Base-by-base conservation (phyloP, 2,329 filamentous ascomycete species). In the Nakataea oryzae region DNA sequence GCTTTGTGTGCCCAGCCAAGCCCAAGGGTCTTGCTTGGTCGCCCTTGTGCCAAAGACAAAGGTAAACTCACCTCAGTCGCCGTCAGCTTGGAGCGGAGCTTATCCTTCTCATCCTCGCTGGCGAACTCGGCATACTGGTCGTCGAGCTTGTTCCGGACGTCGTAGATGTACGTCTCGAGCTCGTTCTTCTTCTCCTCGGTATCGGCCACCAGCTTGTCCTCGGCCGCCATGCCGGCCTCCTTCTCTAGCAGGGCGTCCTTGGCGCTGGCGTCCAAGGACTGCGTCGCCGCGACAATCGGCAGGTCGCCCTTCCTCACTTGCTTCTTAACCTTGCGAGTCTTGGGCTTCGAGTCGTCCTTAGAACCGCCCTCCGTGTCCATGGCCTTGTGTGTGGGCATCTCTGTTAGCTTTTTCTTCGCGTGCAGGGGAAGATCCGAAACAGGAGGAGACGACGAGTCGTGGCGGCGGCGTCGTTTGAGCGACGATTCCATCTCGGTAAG, bases 141-240 rank as follows among this genome's bases (percentile, higher is more conserved):
- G 68, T 97, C 91, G 61, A 97, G 85, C 86, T 97, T 97, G 78
- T 91, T 91, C 70, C 93, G 90, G 73, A 96, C 84, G 71, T 97
- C 93, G 79, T 99, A 99, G 78, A 97, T 97, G 79, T 89, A 96
- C 28, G 91, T 87, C 83, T 99, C 95, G 61, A 99, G 90, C 79
- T 97, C 93, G 81, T 99, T 99, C 91, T 97, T 99, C 86, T 96
- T 96, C 81, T 97, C 92, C 74, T 97, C 95, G 50, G 95, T 99
- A 75, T 97, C 95, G 69, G 90, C 91, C 62, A 99, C 93, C 63
- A 97, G 88, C 85, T 97, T 99, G 80, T 99, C 95, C 77, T 97
- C 92, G 86, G 96, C 93, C 69, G 92, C 86, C 95, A 99, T 97
- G 69, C 86, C 74, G 68, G 87, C 83, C 79, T 99, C 95, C 75